Evolutionary conservation across 1,284 basidiomycete species (phyloP).

Genomic region (Irpex sp.): DNA sequence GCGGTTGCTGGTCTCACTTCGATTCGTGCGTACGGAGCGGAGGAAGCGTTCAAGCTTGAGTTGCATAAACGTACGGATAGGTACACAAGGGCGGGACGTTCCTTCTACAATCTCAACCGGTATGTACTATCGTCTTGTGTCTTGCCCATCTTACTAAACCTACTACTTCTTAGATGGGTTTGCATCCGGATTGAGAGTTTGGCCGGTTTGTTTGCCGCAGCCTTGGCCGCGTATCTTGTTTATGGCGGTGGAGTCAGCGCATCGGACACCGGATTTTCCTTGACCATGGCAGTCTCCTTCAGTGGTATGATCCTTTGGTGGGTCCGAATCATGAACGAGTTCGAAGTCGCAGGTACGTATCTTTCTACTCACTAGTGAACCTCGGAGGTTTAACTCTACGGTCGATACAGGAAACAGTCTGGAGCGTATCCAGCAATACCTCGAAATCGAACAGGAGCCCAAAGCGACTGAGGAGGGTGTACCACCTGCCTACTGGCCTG

Average conservation of each 20-base stretch:
- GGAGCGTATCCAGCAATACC: conserved; percentile 71
- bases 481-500: conserved; percentile 79
- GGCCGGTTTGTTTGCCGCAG: conserved; percentile 47
- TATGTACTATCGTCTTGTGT: conserved; percentile 25
- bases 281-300: conserved; percentile 54
- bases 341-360: conserved; percentile 53
- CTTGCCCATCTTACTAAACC: neutral
- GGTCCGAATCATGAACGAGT: conserved; percentile 52
- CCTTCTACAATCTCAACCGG: conserved; percentile 54
- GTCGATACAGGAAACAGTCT: conserved; percentile 36
- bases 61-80: conserved; percentile 44
- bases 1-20: conserved; percentile 64
- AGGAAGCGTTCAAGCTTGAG: conserved; percentile 42
- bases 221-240: conserved; percentile 50
- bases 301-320: conserved; percentile 53
- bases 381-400: neutral
- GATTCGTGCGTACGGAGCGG: conserved; percentile 57
- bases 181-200: conserved; percentile 49
- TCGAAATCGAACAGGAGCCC: conserved; percentile 74
- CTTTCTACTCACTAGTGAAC: neutral
- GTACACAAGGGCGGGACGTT: conserved; percentile 42
- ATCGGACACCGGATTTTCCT: conserved; percentile 46
- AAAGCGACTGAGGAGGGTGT: conserved; percentile 40
- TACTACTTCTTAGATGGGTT: conserved; percentile 41
- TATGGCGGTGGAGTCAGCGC: conserved; percentile 32